Evolutionary conservation across 306 rosid genomes (phyloP).

Genomic region (Fagus sylvatica): DNA sequence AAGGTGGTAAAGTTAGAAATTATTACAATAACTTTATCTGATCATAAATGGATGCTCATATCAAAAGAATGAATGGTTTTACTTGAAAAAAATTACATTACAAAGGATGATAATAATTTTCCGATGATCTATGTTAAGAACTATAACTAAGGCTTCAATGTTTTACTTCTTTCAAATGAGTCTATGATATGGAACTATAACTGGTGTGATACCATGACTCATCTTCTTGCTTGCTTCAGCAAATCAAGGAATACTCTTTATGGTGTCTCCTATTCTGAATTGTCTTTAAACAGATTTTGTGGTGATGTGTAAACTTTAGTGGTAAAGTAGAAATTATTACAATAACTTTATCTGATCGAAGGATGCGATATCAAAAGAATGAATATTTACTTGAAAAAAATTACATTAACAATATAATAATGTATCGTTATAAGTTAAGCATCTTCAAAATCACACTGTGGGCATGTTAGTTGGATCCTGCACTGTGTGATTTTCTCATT

Average conservation of each 20-base stretch:
- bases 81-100: constrained; percentile 4
- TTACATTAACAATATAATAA: constrained; percentile 10
- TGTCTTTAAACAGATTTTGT: neutral
- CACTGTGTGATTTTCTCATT: neutral
- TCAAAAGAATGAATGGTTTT: neutral
- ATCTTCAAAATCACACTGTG: constrained; percentile 1
- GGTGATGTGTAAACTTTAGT: neutral
- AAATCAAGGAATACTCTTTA: neutral
- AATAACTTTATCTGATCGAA: neutral
- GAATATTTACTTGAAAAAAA: neutral
- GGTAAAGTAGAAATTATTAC: neutral
- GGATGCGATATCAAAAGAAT: neutral
- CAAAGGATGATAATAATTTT: too few relatives aligned
- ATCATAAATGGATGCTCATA: neutral
- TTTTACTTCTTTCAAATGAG: too few relatives aligned
- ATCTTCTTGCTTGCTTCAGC: neutral
- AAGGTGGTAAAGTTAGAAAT: neutral
- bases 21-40: neutral
- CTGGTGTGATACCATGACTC: neutral
- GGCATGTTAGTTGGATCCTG: neutral
- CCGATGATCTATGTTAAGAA: neutral
- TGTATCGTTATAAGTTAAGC: neutral
- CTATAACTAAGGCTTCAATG: neutral
- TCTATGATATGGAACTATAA: too few relatives aligned
- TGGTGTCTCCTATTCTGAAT: neutral